Evolutionary conservation across 495 filamentous ascomycete genomes (phyloP), one percentile per base, ranked within the genome.

Genomic region (Beverwykella pulmonaria): DNA sequence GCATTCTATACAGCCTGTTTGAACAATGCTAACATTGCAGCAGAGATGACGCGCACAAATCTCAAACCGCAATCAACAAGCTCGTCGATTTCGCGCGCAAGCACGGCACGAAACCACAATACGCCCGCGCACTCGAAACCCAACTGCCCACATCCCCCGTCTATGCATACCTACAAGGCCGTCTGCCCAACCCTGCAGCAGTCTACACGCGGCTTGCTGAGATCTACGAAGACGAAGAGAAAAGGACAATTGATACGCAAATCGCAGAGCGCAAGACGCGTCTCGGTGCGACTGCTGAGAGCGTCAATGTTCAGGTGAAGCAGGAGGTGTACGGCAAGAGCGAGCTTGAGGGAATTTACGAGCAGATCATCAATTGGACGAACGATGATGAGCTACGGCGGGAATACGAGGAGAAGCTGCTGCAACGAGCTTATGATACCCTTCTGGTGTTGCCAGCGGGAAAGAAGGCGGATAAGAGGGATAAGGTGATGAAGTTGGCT

Each of bases 201-300:
- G 96, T 92, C 2, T 97, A 94, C 76, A 85, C 85, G 57, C 89
- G 84, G 34, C 81, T 98, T 55, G 90, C 90, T n/a, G 87, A 96
- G 53, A 88, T 97, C 55, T 81, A 89, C 17, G 94, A 98, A 71
- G 74, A 83, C 0, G 92, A 95, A 41, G 95, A 98, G 75, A 94
- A 89, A 70, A 90, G 94, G 74, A 87, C 84, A 29, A 94, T 97
- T 73, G 97, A 97, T 74, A 89, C 86, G 22, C 86, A 96, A 59
- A 96, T 98, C 68, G 92, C 88, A 20, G 91, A 93, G 72, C 85
- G 94, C 14, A 85, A 92, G 54, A 96, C 93, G 22, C 86, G 94
- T 20, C 83, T 98, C 14, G 95, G 94, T 49, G 92, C 92, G 22
- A 88, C 84, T 27, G 80, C 93, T 62, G 88, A 83, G 26, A 90